Conservation (phyloP, 305 asterid species). For the Ajuga reptans region DNA sequence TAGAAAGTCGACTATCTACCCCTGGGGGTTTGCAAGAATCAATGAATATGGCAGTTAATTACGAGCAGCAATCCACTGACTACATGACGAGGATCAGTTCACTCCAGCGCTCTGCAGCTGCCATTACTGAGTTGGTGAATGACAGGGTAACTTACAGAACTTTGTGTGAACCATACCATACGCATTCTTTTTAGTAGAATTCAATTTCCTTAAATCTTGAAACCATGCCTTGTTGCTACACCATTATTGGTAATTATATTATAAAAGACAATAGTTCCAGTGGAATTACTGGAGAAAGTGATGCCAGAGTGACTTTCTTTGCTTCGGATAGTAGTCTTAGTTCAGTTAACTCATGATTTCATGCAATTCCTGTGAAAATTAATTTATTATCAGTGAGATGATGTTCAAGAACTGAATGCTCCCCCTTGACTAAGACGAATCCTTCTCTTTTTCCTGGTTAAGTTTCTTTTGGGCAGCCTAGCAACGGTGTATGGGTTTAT, state of each 20-base stretch:
- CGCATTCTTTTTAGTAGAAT: background rate
- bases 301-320: background rate
- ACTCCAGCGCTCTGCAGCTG: conserved; percentile 54
- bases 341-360: background rate
- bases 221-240: background rate
- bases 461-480: background rate
- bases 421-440: background rate
- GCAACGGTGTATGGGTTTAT: background rate
- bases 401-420: background rate
- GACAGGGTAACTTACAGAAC: conserved; percentile 49
- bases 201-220: background rate
- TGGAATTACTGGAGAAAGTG: background rate
- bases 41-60: conserved; percentile 32
- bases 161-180: background rate
- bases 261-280: background rate
- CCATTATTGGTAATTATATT: background rate
- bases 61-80: conserved; percentile 58
- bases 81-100: conserved; percentile 63
- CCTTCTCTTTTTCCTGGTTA: background rate
- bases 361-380: background rate
- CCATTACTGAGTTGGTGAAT: conserved; percentile 58
- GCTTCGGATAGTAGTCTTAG: background rate
- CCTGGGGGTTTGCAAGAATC: conserved; percentile 62
- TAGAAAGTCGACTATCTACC: conserved; percentile 49
- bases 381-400: background rate